Conservation (phyloP, 139 green algal genomes). For the Chlamydomonas asymmetrica region DNA sequence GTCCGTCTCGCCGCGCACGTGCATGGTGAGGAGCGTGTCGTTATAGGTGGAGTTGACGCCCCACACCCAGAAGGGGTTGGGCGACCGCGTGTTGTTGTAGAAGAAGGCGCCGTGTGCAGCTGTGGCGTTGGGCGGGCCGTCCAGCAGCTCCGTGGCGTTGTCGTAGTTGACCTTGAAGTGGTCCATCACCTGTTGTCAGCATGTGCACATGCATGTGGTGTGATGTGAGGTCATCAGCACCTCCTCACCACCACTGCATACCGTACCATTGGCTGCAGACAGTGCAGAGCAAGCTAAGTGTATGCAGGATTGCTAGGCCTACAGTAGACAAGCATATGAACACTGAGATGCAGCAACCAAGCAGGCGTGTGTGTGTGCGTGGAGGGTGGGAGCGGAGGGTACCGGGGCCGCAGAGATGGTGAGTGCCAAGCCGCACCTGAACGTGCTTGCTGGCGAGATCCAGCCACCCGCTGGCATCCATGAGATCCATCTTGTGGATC, state of each 20-base stretch:
- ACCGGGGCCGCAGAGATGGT: too few relatives aligned
- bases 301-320: too few relatives aligned
- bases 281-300: too few relatives aligned
- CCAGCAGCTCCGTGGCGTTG: background rate
- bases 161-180: constrained; percentile 16
- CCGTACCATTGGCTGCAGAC: too few relatives aligned
- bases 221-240: too few relatives aligned
- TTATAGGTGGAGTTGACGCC: constrained; percentile 30
- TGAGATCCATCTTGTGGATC: constrained; percentile 33
- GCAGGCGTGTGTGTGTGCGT: too few relatives aligned
- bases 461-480: constrained; percentile 20
- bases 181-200: constrained; percentile 8
- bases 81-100: constrained; percentile 40
- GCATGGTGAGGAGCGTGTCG: constrained; percentile 8
- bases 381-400: too few relatives aligned
- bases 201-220: background rate
- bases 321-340: too few relatives aligned
- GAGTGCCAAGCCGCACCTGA: too few relatives aligned
- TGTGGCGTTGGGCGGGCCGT: background rate
- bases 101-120: constrained; percentile 14
- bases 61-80: constrained; percentile 9
- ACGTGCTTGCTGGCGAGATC: constrained; percentile 1
- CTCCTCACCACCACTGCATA: too few relatives aligned
- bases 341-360: too few relatives aligned
- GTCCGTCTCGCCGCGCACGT: background rate